Percentiles rank a stretch among this genome's conserved stretches.
Conservation (phyloP, 371 early-diverging fungal species). For the Fennellomyces sp. region DNA sequence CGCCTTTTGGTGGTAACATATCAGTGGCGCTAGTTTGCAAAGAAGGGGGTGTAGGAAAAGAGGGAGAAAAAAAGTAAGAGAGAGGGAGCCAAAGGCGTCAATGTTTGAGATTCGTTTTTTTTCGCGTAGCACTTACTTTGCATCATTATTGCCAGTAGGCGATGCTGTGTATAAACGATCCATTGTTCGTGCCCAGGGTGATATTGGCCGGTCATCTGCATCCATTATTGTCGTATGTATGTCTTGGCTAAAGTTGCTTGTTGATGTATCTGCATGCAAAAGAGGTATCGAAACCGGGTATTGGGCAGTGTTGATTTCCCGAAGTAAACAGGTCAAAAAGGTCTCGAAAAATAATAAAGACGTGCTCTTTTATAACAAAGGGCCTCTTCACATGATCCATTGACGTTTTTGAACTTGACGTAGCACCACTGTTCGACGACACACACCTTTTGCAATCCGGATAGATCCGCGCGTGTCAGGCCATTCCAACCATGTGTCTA, state of each 20-base stretch:
- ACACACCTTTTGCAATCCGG: background rate
- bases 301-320: background rate
- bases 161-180: conserved; percentile 4
- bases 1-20: background rate
- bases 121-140: conserved; percentile 5
- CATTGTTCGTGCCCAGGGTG: conserved; percentile 17
- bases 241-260: background rate
- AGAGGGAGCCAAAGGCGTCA: background rate
- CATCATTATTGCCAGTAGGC: background rate
- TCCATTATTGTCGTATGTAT: background rate
- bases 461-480: no score
- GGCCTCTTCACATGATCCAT: conserved; percentile 5
- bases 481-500: no score
- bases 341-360: background rate
- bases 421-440: background rate
- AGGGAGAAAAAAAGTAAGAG: background rate
- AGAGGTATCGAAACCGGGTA: background rate
- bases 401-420: conserved; percentile 8
- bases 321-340: background rate
- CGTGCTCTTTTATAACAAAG: background rate
- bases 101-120: background rate
- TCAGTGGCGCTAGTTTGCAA: no score
- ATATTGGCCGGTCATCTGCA: conserved; percentile 3
- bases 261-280: background rate
- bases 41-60: background rate